These are phyloP conservation scores for Xerocomus amazonicus DNA, from an alignment of 1,284 basidiomycete genomes.

Conservation along the genomic window DNA sequence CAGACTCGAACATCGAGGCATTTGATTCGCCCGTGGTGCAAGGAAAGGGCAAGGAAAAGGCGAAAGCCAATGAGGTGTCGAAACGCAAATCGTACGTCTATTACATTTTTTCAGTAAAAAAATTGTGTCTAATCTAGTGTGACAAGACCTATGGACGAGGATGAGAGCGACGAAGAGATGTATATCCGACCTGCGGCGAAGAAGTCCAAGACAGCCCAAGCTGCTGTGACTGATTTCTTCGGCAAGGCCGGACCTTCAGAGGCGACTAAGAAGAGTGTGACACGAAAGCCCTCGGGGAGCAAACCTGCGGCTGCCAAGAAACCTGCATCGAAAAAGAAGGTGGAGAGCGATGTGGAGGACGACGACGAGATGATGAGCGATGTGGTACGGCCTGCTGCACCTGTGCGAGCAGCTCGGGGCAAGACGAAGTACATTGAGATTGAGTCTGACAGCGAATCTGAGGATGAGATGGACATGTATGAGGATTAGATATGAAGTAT, in stretches of 20 bases:
- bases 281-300: constrained; percentile 51
- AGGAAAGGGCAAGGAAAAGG: constrained; percentile 37
- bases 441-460: constrained; percentile 41
- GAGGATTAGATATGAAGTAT: constrained; percentile 12
- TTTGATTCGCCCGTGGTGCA: constrained; percentile 18
- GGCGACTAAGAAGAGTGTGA: constrained; percentile 33
- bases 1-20: constrained; percentile 41
- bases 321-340: constrained; percentile 37
- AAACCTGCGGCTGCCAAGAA: constrained; percentile 44
- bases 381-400: constrained; percentile 18
- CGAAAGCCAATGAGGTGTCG: constrained; percentile 35
- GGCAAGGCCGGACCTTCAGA: constrained; percentile 42
- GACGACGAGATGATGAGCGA: constrained; percentile 24
- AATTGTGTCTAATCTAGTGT: constrained; percentile 9
- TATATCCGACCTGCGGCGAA: constrained; percentile 44
- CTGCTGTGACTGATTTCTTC: constrained; percentile 58
- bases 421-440: constrained; percentile 52
- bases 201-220: constrained; percentile 47
- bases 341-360: constrained; percentile 35
- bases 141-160: constrained; percentile 34
- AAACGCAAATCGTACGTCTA: constrained; percentile 57
- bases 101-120: neutral
- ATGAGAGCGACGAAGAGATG: constrained; percentile 43
- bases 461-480: constrained; percentile 27
- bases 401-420: constrained; percentile 37